Base-by-base conservation (phyloP, 306 rosid genomes). In the Gynostemma pentaphyllum region DNA sequence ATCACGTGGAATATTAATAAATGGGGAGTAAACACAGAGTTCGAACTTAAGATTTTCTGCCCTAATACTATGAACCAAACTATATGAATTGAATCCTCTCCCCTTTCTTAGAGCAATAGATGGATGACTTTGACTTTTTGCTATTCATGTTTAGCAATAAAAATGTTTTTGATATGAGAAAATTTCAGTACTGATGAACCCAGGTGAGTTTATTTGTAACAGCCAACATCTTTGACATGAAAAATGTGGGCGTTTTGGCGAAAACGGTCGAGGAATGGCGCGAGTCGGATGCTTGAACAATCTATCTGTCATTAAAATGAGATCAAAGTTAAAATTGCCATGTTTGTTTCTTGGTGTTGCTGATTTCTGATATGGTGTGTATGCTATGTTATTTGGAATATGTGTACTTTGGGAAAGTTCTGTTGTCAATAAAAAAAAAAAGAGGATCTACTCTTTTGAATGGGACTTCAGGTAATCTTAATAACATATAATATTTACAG, bases 211-310 rank as follows among this genome's bases (percentile, higher is more conserved):
- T n/a, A n/a, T 32, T 0, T 81, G 78, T 71, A 69, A 64, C 87
- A 91, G 96, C 85, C 66, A 91, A 91, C 78, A 64, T 88, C 45
- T 57, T 45, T 68, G 98, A 91, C 80, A 91, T 85, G 96, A 76
- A 76, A 73, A 91, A 83, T 32, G 81, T 88, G 34, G 95, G 92
- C 73, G 95, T 91, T 69, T 80, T 65, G 67, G 72, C 82, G 24
- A 81, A 74, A 66, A 76, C 86, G 53, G 70, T 85, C 19, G 81
- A 67, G 56, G 79, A 91, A 71, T 91, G 98, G 96, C 52, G 71
- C 18, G 62, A 81, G 64, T 70, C 45, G 10, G 67, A 77, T 28
- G 84, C 65, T 66, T 78, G 77, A 86, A 10, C 54, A n/a, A 24
- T 26, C 56, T 50, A 24, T 26, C 56, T 50, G 9, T 9, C 56